Evolutionary conservation across 2,329 filamentous ascomycete species (phyloP).

Genomic region (Fusarium sp.): DNA sequence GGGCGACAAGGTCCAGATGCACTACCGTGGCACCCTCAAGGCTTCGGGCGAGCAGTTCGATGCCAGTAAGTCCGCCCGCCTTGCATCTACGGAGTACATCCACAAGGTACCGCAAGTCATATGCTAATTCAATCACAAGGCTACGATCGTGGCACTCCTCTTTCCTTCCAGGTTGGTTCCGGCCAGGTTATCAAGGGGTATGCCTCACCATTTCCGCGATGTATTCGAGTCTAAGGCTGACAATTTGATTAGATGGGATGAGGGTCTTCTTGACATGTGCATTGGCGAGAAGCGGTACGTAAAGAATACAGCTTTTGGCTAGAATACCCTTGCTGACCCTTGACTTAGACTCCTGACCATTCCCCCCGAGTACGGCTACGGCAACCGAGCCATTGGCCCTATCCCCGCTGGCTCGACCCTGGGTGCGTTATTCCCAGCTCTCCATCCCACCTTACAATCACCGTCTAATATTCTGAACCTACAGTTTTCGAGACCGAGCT

Average conservation of each 20-base stretch:
- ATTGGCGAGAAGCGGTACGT: slow-evolving; percentile 85
- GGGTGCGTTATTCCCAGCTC: slow-evolving; percentile 61
- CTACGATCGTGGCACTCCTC: slow-evolving; percentile 82
- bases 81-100: slow-evolving; percentile 6
- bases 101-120: slow-evolving; percentile 9
- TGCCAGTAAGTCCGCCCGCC: slow-evolving; percentile 65
- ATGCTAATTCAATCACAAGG: slow-evolving; percentile 53
- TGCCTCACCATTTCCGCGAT: slow-evolving; percentile 47
- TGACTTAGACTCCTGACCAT: slow-evolving; percentile 80
- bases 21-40: slow-evolving; percentile 87
- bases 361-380: slow-evolving; percentile 88
- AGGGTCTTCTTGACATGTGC: slow-evolving; percentile 93
- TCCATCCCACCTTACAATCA: slow-evolving; percentile 24
- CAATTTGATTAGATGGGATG: slow-evolving; percentile 76
- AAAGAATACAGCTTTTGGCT: slow-evolving; percentile 7
- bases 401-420: slow-evolving; percentile 87
- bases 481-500: slow-evolving; percentile 92
- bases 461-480: slow-evolving; percentile 34
- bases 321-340: slow-evolving; percentile 24
- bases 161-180: slow-evolving; percentile 82
- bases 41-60: slow-evolving; percentile 85
- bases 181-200: slow-evolving; percentile 92
- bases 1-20: slow-evolving; percentile 86
- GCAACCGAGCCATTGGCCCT: slow-evolving; percentile 79
- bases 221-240: slow-evolving; percentile 37